Conservation (phyloP, 805 yeast species). For the Metschnikowia rubicola region DNA sequence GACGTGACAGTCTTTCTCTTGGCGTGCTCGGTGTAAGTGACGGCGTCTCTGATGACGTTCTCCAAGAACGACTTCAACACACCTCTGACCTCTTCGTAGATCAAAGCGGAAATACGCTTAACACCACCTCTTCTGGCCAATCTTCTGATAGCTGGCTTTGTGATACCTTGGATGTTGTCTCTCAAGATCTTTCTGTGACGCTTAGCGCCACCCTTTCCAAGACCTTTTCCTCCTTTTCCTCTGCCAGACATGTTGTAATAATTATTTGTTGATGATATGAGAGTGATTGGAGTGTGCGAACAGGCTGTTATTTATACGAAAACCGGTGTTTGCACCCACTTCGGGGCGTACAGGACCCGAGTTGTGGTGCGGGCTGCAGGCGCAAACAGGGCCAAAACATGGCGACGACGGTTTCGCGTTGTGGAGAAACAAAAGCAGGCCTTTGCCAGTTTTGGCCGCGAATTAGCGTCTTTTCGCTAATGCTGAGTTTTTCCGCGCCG, state of each 20-base stretch:
- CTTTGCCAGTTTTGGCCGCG: not conserved
- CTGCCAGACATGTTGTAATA: slow-evolving; percentile 83
- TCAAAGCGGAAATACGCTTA: slow-evolving; percentile 98
- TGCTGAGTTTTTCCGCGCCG: not conserved
- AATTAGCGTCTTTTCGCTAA: not conserved
- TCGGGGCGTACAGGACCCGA: not conserved
- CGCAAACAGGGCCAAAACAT: not conserved
- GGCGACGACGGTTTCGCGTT: not conserved
- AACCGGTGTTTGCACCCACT: slow-evolving; percentile 14
- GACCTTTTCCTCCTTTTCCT: slow-evolving; percentile 99
- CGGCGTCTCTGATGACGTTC: slow-evolving; percentile 98
- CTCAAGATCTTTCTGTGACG: slow-evolving; percentile 99
- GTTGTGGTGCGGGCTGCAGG: slow-evolving; percentile 9
- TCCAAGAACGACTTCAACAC: slow-evolving; percentile 94
- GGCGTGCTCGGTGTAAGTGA: slow-evolving; percentile 99
- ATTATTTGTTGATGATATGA: slow-evolving; percentile 17
- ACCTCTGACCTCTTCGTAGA: slow-evolving; percentile 98
- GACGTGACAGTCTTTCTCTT: slow-evolving; percentile 99
- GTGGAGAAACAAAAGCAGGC: not conserved
- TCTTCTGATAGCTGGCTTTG: slow-evolving; percentile 99
- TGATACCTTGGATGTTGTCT: slow-evolving; percentile 99
- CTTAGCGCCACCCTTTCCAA: slow-evolving; percentile 99
- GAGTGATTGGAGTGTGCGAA: slow-evolving; percentile 7
- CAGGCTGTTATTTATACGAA: slow-evolving; percentile 8
- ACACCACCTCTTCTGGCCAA: slow-evolving; percentile 99